A percentile compares a stretch with the other conserved stretches of the same genome.
phyloP scores from a whole-genome alignment of 768 basidiomycete species.

The Tremella yokohamensis region DNA sequence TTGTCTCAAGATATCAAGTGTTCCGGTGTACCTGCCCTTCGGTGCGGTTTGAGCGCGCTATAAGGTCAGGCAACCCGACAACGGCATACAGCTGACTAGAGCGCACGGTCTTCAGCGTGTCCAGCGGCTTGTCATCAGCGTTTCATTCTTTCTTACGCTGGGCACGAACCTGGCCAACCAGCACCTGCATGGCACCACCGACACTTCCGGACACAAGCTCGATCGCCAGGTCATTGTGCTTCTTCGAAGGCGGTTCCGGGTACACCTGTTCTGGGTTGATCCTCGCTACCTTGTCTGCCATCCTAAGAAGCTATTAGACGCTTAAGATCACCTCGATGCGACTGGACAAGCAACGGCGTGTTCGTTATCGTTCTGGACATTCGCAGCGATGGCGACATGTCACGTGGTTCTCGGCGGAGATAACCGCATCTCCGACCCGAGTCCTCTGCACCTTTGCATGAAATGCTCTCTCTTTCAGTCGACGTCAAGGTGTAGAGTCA shows the following conservation, averaged over 20 bases:
- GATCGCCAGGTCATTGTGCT: slow-evolving; percentile 44
- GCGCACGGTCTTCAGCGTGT: slow-evolving; percentile 49
- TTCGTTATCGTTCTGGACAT: background rate
- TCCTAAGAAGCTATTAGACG: slow-evolving; percentile 7
- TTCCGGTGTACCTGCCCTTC: slow-evolving; percentile 66
- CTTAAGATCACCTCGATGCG: too few relatives aligned
- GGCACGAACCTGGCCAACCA: slow-evolving; percentile 71
- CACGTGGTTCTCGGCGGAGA: background rate
- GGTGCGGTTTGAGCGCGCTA: slow-evolving; percentile 52
- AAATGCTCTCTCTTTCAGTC: too few relatives aligned
- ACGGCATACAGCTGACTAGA: background rate
- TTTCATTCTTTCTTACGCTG: slow-evolving; percentile 45
- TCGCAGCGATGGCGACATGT: too few relatives aligned
- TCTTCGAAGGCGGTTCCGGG: slow-evolving; percentile 31
- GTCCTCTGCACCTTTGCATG: background rate
- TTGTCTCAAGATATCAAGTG: slow-evolving; percentile 80
- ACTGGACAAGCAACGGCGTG: too few relatives aligned
- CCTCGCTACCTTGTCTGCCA: slow-evolving; percentile 18
- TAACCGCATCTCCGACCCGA: slow-evolving; percentile 1
- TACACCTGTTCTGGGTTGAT: slow-evolving; percentile 10
- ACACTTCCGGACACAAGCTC: slow-evolving; percentile 77
- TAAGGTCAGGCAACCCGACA: background rate
- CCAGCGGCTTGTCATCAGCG: slow-evolving; percentile 38
- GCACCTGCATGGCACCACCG: slow-evolving; percentile 87
- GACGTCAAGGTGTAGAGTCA: too few relatives aligned